These are phyloP conservation scores for Pharnaceum exiguum DNA, from an alignment of 148 eudicot species.

Conservation along the genomic window DNA sequence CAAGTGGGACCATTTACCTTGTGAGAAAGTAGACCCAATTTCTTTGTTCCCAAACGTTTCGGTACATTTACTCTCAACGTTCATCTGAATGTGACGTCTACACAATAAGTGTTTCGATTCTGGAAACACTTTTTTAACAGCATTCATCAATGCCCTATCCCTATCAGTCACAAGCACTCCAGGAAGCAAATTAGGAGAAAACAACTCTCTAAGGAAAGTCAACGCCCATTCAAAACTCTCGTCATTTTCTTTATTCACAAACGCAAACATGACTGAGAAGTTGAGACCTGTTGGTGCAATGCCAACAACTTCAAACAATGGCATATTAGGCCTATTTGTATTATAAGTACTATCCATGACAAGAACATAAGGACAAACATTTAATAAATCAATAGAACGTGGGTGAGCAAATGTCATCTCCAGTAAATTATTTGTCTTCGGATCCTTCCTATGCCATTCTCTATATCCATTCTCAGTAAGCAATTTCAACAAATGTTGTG, in stretches of 20 bases:
- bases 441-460: not conserved
- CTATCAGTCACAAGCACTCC: not conserved
- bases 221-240: constrained; percentile 1
- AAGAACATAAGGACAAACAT: not conserved
- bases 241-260: not conserved
- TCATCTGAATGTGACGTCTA: not conserved
- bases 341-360: not conserved
- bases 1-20: not conserved
- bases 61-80: not conserved
- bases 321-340: not conserved
- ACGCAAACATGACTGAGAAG: not conserved
- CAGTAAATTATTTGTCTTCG: not conserved
- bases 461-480: not conserved
- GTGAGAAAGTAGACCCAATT: not conserved
- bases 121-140: not conserved
- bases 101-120: not conserved
- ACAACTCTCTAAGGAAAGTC: not conserved
- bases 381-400: not conserved
- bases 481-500: not conserved
- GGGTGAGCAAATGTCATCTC: not conserved
- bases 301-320: not conserved
- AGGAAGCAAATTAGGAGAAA: not conserved
- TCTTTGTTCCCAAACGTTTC: not conserved
- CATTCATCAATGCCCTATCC: not conserved
- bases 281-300: not conserved